These are phyloP conservation scores for Solanum stenotomum DNA, from an alignment of 257 asterid species.

Conservation along the genomic window DNA sequence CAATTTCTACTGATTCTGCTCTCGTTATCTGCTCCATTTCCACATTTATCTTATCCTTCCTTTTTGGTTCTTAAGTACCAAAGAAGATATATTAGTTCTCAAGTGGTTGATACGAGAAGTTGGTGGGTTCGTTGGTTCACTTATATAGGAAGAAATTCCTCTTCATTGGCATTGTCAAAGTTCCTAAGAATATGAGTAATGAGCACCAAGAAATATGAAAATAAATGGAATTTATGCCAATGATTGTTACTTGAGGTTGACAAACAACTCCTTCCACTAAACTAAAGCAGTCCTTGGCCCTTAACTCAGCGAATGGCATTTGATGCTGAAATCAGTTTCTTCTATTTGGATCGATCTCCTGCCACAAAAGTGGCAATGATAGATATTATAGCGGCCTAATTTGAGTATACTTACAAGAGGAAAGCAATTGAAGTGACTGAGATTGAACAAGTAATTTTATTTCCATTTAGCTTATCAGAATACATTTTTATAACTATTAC, in stretches of 20 bases:
- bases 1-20: slow-evolving; percentile 21
- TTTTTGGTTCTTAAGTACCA: not conserved
- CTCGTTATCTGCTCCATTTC: slow-evolving; percentile 23
- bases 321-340: not conserved
- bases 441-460: not conserved
- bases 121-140: slow-evolving; percentile 13
- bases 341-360: not conserved
- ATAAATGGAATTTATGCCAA: not conserved
- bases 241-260: not conserved
- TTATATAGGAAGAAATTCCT: slow-evolving; percentile 18
- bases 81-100: not conserved
- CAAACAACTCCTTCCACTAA: not conserved
- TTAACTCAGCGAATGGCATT: not conserved
- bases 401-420: not conserved
- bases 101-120: not conserved
- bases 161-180: not conserved
- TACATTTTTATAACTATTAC: not conserved
- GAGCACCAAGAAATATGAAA: not conserved
- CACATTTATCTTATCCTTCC: slow-evolving; percentile 5
- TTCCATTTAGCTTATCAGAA: not conserved
- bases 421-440: not conserved
- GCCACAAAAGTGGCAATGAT: not conserved
- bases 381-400: not conserved
- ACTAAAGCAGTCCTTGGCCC: not conserved
- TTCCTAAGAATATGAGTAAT: not conserved